Evolutionary conservation across 192 early-diverging fungal species (phyloP).

Genomic region (Chytriomyces hyalinus): DNA sequence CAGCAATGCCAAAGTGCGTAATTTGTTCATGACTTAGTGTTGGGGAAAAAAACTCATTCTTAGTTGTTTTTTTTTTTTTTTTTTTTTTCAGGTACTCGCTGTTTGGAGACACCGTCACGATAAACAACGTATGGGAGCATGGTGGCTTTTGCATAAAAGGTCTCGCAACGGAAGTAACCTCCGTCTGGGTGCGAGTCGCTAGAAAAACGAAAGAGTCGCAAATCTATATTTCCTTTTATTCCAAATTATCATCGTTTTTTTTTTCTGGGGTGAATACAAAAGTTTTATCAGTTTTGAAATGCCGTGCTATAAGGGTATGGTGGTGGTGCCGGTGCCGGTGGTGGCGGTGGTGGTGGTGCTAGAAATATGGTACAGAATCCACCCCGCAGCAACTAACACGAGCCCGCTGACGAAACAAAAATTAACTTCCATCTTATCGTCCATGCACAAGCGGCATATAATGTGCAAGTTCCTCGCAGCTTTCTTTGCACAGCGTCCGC

Average conservation of each 20-base stretch:
- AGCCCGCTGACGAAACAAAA: too few species aligned
- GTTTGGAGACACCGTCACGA: conserved; percentile 54
- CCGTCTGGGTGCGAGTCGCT: not conserved
- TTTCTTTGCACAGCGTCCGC: too few species aligned
- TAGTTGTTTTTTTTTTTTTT: conserved; percentile 15
- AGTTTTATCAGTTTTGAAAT: not conserved
- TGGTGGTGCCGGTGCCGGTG: not conserved
- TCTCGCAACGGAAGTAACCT: not conserved
- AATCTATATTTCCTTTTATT: conserved; percentile 3
- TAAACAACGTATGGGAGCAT: conserved; percentile 44
- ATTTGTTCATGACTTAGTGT: not conserved
- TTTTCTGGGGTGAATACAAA: not conserved
- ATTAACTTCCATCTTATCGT: too few species aligned
- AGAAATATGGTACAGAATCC: too few species aligned
- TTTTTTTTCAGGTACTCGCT: conserved; percentile 38
- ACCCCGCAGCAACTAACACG: too few species aligned
- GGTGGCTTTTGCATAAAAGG: conserved; percentile 47
- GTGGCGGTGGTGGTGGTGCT: not conserved
- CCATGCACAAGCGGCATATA: too few species aligned
- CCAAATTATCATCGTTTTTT: not conserved
- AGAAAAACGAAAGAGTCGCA: not conserved
- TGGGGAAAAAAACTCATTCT: not conserved
- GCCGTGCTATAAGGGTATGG: not conserved
- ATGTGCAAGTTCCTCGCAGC: too few species aligned
- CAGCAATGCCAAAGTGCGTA: conserved; percentile 52